phyloP scores from a whole-genome alignment of 805 yeast species.

The Candida suzukii region DNA sequence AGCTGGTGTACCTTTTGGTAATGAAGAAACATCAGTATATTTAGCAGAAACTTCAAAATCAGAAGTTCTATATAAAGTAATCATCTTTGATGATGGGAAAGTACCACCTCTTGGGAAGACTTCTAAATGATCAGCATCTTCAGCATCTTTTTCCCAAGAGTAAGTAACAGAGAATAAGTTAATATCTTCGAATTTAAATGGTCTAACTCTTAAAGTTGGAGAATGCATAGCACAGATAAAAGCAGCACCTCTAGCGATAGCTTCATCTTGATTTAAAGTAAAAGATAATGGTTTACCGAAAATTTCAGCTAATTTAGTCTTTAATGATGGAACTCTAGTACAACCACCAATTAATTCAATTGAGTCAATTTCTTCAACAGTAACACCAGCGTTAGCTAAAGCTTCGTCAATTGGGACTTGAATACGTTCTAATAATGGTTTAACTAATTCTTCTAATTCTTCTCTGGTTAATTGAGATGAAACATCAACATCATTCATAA shows the following conservation, averaged over 20 bases:
- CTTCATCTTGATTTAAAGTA: constrained; percentile 98
- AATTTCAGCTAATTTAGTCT: constrained; percentile 69
- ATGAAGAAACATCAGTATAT: constrained; percentile 67
- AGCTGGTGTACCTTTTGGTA: constrained; percentile 63
- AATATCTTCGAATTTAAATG: constrained; percentile 95
- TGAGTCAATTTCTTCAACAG: constrained; percentile 71
- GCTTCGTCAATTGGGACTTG: constrained; percentile 76
- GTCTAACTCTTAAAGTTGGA: constrained; percentile 97
- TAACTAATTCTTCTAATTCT: constrained; percentile 83
- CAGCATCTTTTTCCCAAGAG: constrained; percentile 90
- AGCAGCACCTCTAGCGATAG: constrained; percentile 98
- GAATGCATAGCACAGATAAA: constrained; percentile 98
- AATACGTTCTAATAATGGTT: constrained; percentile 74
- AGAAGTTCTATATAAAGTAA: constrained; percentile 85
- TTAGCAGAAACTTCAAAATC: constrained; percentile 84
- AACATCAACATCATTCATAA: constrained; percentile 96
- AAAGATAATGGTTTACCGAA: constrained; percentile 83
- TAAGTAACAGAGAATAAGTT: constrained; percentile 90
- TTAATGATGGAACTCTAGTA: constrained; percentile 93
- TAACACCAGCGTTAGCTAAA: constrained; percentile 68
- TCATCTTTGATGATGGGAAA: constrained; percentile 93
- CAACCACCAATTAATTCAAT: constrained; percentile 98
- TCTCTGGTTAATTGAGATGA: constrained; percentile 84
- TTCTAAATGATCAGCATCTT: constrained; percentile 86
- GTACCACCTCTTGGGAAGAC: constrained; percentile 93